Conservation (phyloP, 345 rosid species). For the Firmiana major region DNA sequence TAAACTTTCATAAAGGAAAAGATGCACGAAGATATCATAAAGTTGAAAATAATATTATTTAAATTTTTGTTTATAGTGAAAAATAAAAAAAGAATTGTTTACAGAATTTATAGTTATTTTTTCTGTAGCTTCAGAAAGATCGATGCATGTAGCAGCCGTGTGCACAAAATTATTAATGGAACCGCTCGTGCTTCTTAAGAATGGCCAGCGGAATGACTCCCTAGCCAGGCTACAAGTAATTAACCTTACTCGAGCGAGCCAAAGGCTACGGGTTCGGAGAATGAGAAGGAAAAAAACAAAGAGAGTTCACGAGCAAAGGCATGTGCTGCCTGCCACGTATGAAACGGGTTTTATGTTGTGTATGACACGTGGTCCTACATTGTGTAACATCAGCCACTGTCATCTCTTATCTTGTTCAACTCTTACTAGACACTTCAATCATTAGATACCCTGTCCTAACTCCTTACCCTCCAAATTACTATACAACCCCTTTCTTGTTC, state of each 20-base stretch:
- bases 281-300: too few relatives aligned
- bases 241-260: too few relatives aligned
- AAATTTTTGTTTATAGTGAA: too few relatives aligned
- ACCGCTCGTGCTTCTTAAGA: not conserved
- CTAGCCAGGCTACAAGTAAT: too few relatives aligned
- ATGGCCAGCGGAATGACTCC: not conserved
- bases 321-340: not conserved
- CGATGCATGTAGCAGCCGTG: not conserved
- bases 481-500: not conserved
- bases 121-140: not conserved
- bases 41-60: too few relatives aligned
- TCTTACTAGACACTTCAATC: not conserved
- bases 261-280: too few relatives aligned
- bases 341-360: not conserved
- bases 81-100: too few relatives aligned
- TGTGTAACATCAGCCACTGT: not conserved
- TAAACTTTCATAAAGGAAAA: too few relatives aligned
- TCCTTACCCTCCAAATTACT: not conserved
- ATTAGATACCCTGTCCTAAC: not conserved
- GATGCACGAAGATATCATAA: too few relatives aligned
- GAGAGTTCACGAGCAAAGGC: conserved; percentile 3
- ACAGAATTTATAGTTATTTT: too few relatives aligned
- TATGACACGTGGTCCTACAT: not conserved
- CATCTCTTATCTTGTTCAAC: not conserved
- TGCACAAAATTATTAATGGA: not conserved